phyloP scores from a whole-genome alignment of 2,329 filamentous ascomycete genomes.

The Diaporthe batatas region DNA sequence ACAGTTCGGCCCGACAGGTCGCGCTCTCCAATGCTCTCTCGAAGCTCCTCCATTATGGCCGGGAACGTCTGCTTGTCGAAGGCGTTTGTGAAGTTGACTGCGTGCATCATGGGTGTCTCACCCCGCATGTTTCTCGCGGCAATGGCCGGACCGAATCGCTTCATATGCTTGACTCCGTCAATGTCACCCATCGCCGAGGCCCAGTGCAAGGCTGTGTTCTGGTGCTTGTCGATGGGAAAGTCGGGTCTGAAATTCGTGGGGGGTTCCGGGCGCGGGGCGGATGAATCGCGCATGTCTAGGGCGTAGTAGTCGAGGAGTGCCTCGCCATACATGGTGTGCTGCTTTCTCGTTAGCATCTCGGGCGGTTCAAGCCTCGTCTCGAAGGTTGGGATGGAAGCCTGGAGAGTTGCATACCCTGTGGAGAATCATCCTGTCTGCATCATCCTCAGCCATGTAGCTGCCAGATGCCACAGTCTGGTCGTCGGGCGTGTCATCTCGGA shows the following conservation, averaged over 20 bases:
- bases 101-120: slow-evolving; percentile 94
- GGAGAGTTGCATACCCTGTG: slow-evolving; percentile 35
- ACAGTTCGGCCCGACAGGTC: slow-evolving; percentile 89
- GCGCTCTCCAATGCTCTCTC: slow-evolving; percentile 82
- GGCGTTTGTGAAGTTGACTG: slow-evolving; percentile 96
- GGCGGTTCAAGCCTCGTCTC: background rate
- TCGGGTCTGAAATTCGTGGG: slow-evolving; percentile 90
- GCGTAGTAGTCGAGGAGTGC: slow-evolving; percentile 97
- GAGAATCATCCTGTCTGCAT: slow-evolving; percentile 75
- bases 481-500: slow-evolving; percentile 80
- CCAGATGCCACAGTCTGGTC: slow-evolving; percentile 86
- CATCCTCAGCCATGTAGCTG: slow-evolving; percentile 87
- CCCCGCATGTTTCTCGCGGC: slow-evolving; percentile 78
- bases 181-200: slow-evolving; percentile 97
- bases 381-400: background rate
- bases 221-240: slow-evolving; percentile 92
- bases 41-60: slow-evolving; percentile 83
- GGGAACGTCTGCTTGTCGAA: slow-evolving; percentile 94
- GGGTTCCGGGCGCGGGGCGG: slow-evolving; percentile 79
- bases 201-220: slow-evolving; percentile 96
- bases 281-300: slow-evolving; percentile 82
- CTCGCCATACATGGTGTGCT: slow-evolving; percentile 92
- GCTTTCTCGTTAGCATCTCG: slow-evolving; percentile 73
- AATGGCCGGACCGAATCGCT: slow-evolving; percentile 82
- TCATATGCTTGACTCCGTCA: slow-evolving; percentile 88